Evolutionary conservation across 306 rosid genomes (phyloP).

Genomic region (Chamaecrista fasciculata): DNA sequence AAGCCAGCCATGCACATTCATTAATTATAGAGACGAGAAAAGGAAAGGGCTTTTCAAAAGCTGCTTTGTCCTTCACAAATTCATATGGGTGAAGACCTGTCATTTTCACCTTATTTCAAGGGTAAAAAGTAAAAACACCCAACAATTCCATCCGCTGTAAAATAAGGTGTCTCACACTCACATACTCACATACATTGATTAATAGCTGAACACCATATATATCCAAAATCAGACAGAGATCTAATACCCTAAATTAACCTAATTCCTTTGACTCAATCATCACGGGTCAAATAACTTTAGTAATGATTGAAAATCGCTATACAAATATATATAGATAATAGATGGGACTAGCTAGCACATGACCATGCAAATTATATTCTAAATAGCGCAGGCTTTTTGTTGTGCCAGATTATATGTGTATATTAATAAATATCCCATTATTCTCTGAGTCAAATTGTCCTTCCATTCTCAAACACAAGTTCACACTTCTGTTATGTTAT

Average conservation of each 20-base stretch:
- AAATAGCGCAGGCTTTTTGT: slow-evolving; percentile 60
- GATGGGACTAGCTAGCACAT: slow-evolving; percentile 32
- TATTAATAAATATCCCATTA: slow-evolving; percentile 54
- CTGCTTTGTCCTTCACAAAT: slow-evolving; percentile 53
- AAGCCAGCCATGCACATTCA: slow-evolving; percentile 42
- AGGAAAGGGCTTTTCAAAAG: slow-evolving; percentile 53
- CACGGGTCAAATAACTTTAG: slow-evolving; percentile 4
- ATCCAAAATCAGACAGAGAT: slow-evolving; percentile 12
- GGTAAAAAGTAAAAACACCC: slow-evolving; percentile 20
- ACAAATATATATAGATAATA: slow-evolving; percentile 34
- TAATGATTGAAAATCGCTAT: slow-evolving; percentile 4
- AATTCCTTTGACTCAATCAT: slow-evolving; percentile 38
- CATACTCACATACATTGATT: slow-evolving; percentile 9
- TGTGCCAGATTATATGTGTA: slow-evolving; percentile 37
- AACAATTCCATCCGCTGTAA: slow-evolving; percentile 19
- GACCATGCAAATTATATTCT: slow-evolving; percentile 43
- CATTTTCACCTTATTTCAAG: slow-evolving; percentile 50
- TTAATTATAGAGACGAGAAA: slow-evolving; percentile 42
- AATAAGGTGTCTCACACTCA: not conserved
- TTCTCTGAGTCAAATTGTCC: slow-evolving; percentile 57
- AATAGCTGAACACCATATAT: slow-evolving; percentile 15
- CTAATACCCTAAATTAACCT: slow-evolving; percentile 39
- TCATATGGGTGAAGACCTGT: slow-evolving; percentile 45
- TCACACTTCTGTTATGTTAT: slow-evolving; percentile 25
- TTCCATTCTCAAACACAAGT: slow-evolving; percentile 45